Evolutionary conservation across 1,139 yeast genomes (phyloP), one percentile per base, ranked within the genome.

Genomic region (Hanseniaspora gamundiae): DNA sequence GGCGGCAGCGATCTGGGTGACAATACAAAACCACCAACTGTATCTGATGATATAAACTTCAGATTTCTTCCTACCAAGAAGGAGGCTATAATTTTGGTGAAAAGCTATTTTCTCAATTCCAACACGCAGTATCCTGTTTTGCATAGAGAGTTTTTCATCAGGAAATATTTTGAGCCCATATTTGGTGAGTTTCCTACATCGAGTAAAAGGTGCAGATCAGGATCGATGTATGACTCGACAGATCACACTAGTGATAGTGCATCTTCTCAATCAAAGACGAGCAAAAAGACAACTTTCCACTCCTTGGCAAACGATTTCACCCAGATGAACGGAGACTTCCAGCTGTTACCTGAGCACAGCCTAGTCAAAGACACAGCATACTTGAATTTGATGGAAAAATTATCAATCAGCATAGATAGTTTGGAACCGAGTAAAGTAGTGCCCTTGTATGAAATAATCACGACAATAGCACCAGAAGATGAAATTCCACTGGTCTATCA

Each of bases 71-170:
- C 95, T 0, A 73, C 85, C 0, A 83, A 83, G 53, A 64, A 67
- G 20, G 74, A 78, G 17, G 95, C 95, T 0, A 76, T 81, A 52
- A 70, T 70, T 44, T 71, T 83, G 43, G 56, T 86, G n/a, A 71
- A 74, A 42, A 68, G 76, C 2, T 86, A 72, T 59, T 87, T 87
- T 56, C 75, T 84, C 20, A 91, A 82, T 53, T 75, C 91, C 16
- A 86, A 86, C 57, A 68, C 94, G 2, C 95, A 85, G 59, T 57
- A 83, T 35, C 95, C 95, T 0, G 70, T 86, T 4, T 61, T 87
- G 42, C 95, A 87, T 57, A 71, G 95, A 33, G 94, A 85, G 54
- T 76, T 73, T 50, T 86, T 86, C 55, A 59, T 87, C 39, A 65
- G 66, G 42, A 67, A 69, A 39, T 78, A 77, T 56, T 87, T 82